Evolutionary conservation across 176 grass and related monocot species (phyloP).

Genomic region (Elymus sibiricus): DNA sequence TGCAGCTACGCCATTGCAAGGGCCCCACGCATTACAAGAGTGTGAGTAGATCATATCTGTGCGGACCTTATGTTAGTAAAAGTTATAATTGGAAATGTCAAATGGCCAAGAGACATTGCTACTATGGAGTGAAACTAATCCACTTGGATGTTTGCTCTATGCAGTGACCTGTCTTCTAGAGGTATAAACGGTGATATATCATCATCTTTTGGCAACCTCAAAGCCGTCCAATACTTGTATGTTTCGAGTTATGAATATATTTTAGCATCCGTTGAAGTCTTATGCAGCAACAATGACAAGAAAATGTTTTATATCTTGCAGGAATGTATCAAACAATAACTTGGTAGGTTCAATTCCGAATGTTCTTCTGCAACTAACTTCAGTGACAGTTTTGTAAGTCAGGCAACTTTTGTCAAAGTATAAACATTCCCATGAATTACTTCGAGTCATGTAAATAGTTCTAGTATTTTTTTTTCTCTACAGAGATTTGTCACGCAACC

Average conservation of each 20-base stretch:
- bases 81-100: neutral
- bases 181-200: constrained; percentile 34
- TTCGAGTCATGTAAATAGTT: neutral
- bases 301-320: neutral
- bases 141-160: neutral
- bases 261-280: neutral
- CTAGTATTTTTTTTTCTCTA: neutral
- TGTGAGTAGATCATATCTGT: constrained; percentile 26
- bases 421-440: neutral
- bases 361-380: constrained; percentile 29
- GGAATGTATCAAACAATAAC: constrained; percentile 72
- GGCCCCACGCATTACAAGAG: constrained; percentile 37
- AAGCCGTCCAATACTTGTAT: constrained; percentile 39
- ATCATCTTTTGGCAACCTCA: constrained; percentile 37
- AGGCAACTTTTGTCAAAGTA: neutral
- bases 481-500: constrained; percentile 60
- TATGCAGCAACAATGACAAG: too few species aligned
- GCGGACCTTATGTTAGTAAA: neutral
- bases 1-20: constrained; percentile 43
- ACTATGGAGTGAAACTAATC: neutral
- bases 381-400: constrained; percentile 53
- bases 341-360: constrained; percentile 56
- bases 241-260: neutral
- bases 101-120: neutral
- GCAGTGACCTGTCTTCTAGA: constrained; percentile 47